Evolutionary conservation across 2,329 filamentous ascomycete genomes (phyloP).

Genomic region (Neonectria punicea): DNA sequence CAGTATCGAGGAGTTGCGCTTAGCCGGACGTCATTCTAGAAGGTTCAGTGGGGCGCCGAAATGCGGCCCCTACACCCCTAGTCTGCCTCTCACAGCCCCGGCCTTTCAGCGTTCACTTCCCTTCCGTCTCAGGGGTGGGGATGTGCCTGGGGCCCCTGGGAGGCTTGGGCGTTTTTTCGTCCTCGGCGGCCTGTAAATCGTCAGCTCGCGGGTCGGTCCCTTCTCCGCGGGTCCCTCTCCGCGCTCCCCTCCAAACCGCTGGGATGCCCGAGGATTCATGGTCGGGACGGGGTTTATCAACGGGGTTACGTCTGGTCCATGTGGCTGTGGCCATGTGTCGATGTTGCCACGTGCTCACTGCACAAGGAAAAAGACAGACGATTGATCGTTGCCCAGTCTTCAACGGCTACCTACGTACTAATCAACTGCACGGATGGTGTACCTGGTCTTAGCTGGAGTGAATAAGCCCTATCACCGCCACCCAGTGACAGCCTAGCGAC

Average conservation of each 20-base stretch:
- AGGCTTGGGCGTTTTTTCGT: not conserved
- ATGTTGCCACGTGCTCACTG: not conserved
- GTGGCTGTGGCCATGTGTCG: not conserved
- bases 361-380: not conserved
- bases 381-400: not conserved
- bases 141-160: not conserved
- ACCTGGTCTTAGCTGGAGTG: not conserved
- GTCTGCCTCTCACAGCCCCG: not conserved
- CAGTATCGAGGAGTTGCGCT: conserved; percentile 48
- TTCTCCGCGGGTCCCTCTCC: not conserved
- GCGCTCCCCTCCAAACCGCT: not conserved
- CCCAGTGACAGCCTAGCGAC: not conserved
- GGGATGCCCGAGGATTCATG: not conserved
- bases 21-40: conserved; percentile 54
- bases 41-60: conserved; percentile 55
- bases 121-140: not conserved
- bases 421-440: not conserved
- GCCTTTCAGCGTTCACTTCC: too few species aligned
- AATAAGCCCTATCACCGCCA: not conserved
- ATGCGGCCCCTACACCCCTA: not conserved
- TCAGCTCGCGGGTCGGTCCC: not conserved
- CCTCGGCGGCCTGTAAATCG: not conserved
- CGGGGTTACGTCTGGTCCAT: not conserved
- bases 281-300: not conserved
- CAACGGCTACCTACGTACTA: too few species aligned